Evolutionary conservation across 352 stramenopile genomes (phyloP).

Genomic region (Globisporangium canariense): DNA sequence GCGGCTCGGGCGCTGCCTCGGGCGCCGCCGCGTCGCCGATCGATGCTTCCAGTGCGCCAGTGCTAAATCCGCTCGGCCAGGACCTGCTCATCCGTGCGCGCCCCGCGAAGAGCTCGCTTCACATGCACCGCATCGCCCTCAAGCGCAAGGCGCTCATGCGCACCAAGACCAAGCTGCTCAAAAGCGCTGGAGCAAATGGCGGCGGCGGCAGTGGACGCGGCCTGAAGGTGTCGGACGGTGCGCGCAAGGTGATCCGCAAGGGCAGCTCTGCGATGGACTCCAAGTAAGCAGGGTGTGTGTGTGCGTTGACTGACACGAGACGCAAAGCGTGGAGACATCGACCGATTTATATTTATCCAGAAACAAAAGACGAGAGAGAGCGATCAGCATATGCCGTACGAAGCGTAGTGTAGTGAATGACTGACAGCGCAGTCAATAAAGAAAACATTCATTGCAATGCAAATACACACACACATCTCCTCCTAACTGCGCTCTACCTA

Average conservation of each 20-base stretch:
- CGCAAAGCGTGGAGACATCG: not conserved
- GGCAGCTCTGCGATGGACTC: constrained; percentile 26
- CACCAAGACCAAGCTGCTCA: constrained; percentile 53
- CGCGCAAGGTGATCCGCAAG: constrained; percentile 55
- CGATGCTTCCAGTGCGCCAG: constrained; percentile 5
- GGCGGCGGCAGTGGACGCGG: constrained; percentile 19
- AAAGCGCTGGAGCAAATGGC: constrained; percentile 26
- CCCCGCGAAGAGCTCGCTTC: constrained; percentile 70
- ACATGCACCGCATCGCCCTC: constrained; percentile 79
- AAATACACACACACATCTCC: not conserved
- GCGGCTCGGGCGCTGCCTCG: not conserved
- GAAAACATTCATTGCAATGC: not conserved
- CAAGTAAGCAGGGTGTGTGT: constrained; percentile 23
- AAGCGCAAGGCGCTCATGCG: constrained; percentile 67
- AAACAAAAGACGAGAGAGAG: not conserved
- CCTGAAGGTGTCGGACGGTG: constrained; percentile 33
- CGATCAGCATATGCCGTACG: not conserved
- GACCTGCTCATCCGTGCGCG: constrained; percentile 56
- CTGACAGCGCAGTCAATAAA: too few relatives aligned
- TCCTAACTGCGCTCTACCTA: constrained; percentile 13
- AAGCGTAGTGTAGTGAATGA: too few relatives aligned
- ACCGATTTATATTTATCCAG: not conserved
- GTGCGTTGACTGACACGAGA: not conserved
- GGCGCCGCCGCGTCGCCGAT: not conserved
- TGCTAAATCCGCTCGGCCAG: constrained; percentile 49